phyloP scores from a whole-genome alignment of 169 alveolate species.

The Cryptosporidium bovis region DNA sequence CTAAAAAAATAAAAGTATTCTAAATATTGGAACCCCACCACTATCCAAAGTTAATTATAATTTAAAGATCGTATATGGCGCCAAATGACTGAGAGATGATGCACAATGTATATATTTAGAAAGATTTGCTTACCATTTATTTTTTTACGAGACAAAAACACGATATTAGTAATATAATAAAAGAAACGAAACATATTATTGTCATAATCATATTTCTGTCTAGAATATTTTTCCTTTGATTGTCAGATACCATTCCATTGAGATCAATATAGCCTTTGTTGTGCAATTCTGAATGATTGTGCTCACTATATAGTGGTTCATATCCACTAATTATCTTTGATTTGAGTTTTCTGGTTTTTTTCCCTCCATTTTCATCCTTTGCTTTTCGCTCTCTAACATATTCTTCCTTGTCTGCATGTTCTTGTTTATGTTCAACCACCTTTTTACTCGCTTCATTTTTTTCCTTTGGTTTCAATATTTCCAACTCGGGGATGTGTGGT shows the following conservation, averaged over 20 bases:
- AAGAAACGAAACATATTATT: constrained; percentile 14
- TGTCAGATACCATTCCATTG: constrained; percentile 14
- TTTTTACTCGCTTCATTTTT: neutral
- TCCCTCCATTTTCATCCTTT: neutral
- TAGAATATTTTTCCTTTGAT: constrained; percentile 14
- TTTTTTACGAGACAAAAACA: constrained; percentile 39
- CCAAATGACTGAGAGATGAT: too few species aligned
- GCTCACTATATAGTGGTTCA: constrained; percentile 13
- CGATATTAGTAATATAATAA: constrained; percentile 7
- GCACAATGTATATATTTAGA: too few species aligned
- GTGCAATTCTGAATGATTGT: constrained; percentile 8
- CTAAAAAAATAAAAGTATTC: too few species aligned
- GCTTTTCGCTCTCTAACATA: neutral
- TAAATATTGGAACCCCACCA: too few species aligned
- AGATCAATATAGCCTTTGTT: constrained; percentile 36
- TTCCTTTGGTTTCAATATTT: constrained; percentile 12
- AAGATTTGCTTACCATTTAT: neutral
- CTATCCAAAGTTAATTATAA: too few species aligned
- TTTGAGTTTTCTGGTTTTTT: neutral
- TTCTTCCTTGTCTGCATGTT: too few species aligned
- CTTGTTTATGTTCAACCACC: neutral
- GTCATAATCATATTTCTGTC: constrained; percentile 52
- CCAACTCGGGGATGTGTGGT: constrained; percentile 66
- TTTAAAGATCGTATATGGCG: too few species aligned
- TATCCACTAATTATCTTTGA: neutral